These are phyloP conservation scores for Lasiosphaeria miniovina DNA, from an alignment of 495 filamentous ascomycete species.

Conservation along the genomic window DNA sequence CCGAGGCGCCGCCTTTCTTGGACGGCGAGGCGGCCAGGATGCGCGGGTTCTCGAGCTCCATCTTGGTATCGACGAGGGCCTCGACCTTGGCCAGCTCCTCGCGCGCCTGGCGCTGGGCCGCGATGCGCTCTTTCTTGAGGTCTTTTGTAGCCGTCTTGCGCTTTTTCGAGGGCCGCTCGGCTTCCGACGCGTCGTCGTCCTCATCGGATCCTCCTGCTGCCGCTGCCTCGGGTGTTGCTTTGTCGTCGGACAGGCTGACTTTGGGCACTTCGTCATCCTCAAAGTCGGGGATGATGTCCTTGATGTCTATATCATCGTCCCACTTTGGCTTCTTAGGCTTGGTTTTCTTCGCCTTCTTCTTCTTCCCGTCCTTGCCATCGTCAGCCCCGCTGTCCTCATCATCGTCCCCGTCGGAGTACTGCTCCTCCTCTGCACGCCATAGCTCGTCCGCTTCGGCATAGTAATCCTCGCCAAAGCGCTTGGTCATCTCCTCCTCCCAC, in stretches of 20 bases:
- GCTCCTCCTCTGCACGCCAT: constrained; percentile 42
- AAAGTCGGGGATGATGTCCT: constrained; percentile 85
- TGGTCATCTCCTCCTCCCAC: constrained; percentile 87
- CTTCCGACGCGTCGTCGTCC: constrained; percentile 28
- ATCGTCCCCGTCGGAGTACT: constrained; percentile 22
- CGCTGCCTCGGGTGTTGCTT: constrained; percentile 16
- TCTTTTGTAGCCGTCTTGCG: constrained; percentile 60
- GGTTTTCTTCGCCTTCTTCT: constrained; percentile 42
- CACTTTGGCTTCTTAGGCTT: constrained; percentile 87
- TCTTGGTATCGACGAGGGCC: constrained; percentile 75
- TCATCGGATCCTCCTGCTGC: constrained; percentile 37
- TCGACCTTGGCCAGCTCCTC: constrained; percentile 81
- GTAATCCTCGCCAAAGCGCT: constrained; percentile 82
- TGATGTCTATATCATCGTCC: constrained; percentile 97
- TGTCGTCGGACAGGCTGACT: constrained; percentile 52
- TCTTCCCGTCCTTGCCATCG: constrained; percentile 19
- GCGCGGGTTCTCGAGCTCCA: constrained; percentile 66
- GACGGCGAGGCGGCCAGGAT: constrained; percentile 36
- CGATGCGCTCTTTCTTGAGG: constrained; percentile 61
- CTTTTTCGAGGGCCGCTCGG: constrained; percentile 46
- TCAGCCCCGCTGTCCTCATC: constrained; percentile 10
- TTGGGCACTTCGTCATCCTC: constrained; percentile 56
- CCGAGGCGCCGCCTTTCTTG: constrained; percentile 5
- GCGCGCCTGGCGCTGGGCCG: constrained; percentile 70
- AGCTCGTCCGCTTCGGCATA: constrained; percentile 63